Percentiles rank a stretch among this genome's conserved stretches.
Conservation (phyloP, 1,284 basidiomycete genomes). For the Ceratobasidium sp. region DNA sequence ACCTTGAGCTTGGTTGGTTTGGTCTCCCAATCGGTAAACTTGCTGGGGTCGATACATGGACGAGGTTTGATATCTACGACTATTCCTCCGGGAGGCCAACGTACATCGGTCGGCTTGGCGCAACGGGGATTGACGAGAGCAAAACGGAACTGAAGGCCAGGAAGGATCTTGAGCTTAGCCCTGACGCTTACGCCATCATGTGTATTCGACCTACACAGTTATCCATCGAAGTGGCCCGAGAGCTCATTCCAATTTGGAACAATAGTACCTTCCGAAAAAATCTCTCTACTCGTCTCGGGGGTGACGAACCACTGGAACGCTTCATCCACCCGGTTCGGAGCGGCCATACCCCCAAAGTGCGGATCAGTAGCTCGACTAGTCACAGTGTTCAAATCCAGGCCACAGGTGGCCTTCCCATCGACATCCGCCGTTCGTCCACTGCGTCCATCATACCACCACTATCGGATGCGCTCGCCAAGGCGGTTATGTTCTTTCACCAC, state of each 20-base stretch:
- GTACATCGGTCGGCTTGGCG: neutral
- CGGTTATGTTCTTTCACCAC: constrained; percentile 36
- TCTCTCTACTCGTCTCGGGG: neutral
- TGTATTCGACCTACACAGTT: constrained; percentile 23
- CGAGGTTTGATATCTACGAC: constrained; percentile 37
- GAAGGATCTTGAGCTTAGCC: neutral
- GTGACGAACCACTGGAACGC: constrained; percentile 1
- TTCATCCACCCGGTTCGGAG: constrained; percentile 8
- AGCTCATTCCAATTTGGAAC: constrained; percentile 11
- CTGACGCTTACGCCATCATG: constrained; percentile 32
- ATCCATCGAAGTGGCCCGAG: constrained; percentile 1
- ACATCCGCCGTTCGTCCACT: neutral
- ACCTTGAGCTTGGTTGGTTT: neutral
- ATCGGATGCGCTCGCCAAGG: constrained; percentile 20
- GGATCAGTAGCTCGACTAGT: neutral
- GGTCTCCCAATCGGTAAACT: constrained; percentile 15
- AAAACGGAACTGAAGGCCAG: neutral
- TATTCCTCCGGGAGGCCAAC: neutral
- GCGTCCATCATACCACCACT: neutral
- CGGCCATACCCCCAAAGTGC: neutral
- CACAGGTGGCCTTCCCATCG: neutral
- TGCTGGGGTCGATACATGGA: constrained; percentile 7
- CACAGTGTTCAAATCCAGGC: constrained; percentile 8
- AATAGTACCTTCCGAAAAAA: constrained; percentile 1
- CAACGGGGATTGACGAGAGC: neutral